Conservation (phyloP, 768 basidiomycete genomes). For the Tylopilus subfusipes region DNA sequence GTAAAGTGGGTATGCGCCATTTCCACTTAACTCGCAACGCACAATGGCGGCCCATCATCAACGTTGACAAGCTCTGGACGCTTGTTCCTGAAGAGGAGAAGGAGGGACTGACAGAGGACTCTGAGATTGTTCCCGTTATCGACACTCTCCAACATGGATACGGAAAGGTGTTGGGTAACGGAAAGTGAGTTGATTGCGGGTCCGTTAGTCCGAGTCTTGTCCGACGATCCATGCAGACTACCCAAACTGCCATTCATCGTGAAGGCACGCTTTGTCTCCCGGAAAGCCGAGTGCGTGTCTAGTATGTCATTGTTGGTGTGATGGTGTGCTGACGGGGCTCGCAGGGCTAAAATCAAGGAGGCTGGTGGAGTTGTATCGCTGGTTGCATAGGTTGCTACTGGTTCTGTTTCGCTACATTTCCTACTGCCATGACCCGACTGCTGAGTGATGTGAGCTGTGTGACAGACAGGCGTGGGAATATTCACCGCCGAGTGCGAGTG, state of each 20-base stretch:
- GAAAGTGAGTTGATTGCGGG: constrained; percentile 52
- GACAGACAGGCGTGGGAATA: not conserved
- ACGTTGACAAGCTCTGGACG: constrained; percentile 96
- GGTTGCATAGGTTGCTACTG: constrained; percentile 57
- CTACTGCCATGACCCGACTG: not conserved
- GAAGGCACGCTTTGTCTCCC: constrained; percentile 94
- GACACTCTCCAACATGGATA: constrained; percentile 83
- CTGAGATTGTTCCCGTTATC: constrained; percentile 90
- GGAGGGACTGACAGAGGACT: constrained; percentile 65
- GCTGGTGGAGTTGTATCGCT: constrained; percentile 93
- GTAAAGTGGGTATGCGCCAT: constrained; percentile 99
- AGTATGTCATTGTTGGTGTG: constrained; percentile 5
- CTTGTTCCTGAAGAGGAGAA: constrained; percentile 86
- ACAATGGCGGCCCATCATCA: constrained; percentile 94
- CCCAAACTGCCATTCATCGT: constrained; percentile 94
- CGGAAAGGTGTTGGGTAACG: constrained; percentile 94
- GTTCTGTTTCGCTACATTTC: not conserved
- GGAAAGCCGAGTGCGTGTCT: constrained; percentile 67
- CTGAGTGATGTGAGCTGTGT: not conserved
- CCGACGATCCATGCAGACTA: constrained; percentile 45
- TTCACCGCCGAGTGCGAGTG: not conserved
- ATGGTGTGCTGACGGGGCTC: constrained; percentile 16
- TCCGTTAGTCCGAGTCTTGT: not conserved
- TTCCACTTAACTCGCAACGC: constrained; percentile 93
- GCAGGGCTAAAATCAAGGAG: constrained; percentile 81